These are phyloP conservation scores for Fusarium brachygibbosum DNA, from an alignment of 2,329 filamentous ascomycete genomes.

Conservation along the genomic window DNA sequence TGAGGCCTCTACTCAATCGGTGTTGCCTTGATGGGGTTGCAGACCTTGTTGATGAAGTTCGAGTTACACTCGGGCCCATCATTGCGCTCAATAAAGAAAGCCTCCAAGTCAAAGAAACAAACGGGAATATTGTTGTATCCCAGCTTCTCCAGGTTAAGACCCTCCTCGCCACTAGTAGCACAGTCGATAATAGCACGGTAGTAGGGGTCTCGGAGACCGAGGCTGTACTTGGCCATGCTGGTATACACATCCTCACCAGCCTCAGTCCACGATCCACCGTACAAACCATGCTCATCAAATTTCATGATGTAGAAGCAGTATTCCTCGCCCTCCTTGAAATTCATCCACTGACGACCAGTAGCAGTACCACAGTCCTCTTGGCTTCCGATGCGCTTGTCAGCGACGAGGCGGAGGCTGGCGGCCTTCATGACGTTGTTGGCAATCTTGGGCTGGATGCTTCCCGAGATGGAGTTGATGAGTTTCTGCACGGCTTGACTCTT, in stretches of 20 bases:
- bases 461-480: conserved; percentile 10
- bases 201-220: conserved; percentile 25
- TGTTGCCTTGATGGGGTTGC: conserved; percentile 10
- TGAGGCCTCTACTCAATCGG: neutral
- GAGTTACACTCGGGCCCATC: conserved; percentile 10
- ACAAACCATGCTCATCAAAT: neutral
- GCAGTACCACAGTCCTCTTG: conserved; percentile 28
- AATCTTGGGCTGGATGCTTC: conserved; percentile 35
- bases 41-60: neutral
- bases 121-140: conserved; percentile 13
- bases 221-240: conserved; percentile 30
- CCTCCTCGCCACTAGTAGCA: neutral
- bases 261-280: conserved; percentile 8
- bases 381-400: conserved; percentile 16
- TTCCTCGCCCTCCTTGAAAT: conserved; percentile 16
- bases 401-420: conserved; percentile 22
- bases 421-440: conserved; percentile 42
- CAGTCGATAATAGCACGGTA: conserved; percentile 33
- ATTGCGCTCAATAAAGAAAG: conserved; percentile 28
- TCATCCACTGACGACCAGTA: conserved; percentile 35
- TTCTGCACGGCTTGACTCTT: conserved; percentile 1
- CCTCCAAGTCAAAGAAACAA: conserved; percentile 30
- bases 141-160: conserved; percentile 7
- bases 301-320: conserved; percentile 41
- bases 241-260: conserved; percentile 19